Conservation (phyloP, 2,329 filamentous ascomycete genomes). For the Cercospora nicotianae region DNA sequence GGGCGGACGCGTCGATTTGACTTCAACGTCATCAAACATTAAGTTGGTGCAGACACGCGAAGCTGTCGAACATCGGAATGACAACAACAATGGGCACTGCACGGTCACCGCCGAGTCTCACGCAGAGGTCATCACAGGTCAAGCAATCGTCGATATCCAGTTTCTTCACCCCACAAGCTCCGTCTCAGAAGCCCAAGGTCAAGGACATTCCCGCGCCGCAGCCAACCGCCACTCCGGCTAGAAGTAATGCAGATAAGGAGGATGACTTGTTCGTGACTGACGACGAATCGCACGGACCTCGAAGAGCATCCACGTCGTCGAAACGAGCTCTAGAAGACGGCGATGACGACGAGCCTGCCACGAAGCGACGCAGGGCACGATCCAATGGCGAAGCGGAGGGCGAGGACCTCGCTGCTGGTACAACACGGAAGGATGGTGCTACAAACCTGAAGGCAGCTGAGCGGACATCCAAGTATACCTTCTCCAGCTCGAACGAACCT, state of each 20-base stretch:
- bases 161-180: constrained; percentile 37
- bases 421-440: not conserved
- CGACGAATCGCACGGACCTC: constrained; percentile 31
- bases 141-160: constrained; percentile 77
- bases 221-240: constrained; percentile 20
- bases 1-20: not conserved
- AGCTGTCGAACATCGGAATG: not conserved
- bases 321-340: constrained; percentile 27
- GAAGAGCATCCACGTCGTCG: constrained; percentile 9
- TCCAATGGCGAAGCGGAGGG: constrained; percentile 27
- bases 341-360: constrained; percentile 20
- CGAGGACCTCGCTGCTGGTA: not conserved
- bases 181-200: constrained; percentile 30
- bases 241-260: not conserved
- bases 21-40: constrained; percentile 8
- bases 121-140: constrained; percentile 48
- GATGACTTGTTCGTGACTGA: constrained; percentile 36
- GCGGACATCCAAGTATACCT: constrained; percentile 60
- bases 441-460: constrained; percentile 44
- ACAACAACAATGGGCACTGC: constrained; percentile 6
- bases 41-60: not conserved
- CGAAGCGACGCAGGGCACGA: constrained; percentile 24
- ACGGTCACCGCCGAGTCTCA: constrained; percentile 5
- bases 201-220: constrained; percentile 15
- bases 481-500: constrained; percentile 51